Conservation (phyloP, 441 rosid genomes). For the Pelargonium myrrhifolium region DNA sequence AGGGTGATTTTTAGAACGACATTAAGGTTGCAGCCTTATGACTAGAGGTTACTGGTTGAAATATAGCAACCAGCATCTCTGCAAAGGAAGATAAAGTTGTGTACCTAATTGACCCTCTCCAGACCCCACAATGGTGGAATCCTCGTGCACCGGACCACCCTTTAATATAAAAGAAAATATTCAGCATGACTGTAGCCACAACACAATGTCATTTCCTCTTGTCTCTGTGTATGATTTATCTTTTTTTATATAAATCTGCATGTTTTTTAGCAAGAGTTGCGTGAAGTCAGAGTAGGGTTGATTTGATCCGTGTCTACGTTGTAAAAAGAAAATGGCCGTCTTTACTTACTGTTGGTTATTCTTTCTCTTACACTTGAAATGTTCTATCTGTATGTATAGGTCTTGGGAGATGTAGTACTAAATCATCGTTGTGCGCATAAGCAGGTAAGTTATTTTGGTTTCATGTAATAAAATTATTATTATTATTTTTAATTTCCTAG, state of each 20-base stretch:
- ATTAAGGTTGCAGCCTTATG: no score
- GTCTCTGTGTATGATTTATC: neutral
- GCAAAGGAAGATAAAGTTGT: no score
- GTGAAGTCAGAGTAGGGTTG: neutral
- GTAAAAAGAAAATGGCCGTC: no score
- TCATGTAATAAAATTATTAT: neutral
- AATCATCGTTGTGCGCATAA: slow-evolving; percentile 51
- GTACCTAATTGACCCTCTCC: no score
- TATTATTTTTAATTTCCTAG: neutral
- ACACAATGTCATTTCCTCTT: neutral
- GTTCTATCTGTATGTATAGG: slow-evolving; percentile 24
- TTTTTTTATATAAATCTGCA: no score
- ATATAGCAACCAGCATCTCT: no score
- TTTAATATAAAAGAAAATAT: no score
- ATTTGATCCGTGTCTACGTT: neutral
- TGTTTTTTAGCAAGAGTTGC: no score
- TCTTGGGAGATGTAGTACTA: slow-evolving; percentile 46
- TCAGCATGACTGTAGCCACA: neutral
- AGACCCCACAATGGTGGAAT: no score
- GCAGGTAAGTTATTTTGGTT: slow-evolving; percentile 27
- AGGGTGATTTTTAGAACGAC: no score
- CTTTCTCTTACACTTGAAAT: neutral
- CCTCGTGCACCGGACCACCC: no score
- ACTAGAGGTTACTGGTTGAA: no score
- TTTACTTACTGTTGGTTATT: neutral